A percentile compares a stretch with the other conserved stretches of the same genome.
These are phyloP conservation scores for Suillus subalutaceus DNA, from an alignment of 768 basidiomycete genomes.

Conservation along the genomic window DNA sequence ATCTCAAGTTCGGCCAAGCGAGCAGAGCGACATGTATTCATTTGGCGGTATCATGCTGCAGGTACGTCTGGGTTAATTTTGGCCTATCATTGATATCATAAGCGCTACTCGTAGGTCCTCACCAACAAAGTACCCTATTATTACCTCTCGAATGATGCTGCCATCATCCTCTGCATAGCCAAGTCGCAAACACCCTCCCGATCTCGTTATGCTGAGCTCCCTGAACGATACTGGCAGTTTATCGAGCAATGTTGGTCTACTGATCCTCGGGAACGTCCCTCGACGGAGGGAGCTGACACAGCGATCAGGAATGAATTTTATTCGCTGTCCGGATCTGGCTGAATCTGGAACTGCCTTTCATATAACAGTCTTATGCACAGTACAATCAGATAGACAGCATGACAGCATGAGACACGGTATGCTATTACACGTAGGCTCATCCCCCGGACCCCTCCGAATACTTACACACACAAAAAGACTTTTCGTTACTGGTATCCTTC, in stretches of 20 bases:
- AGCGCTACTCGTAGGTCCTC: neutral
- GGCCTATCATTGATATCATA: constrained; percentile 25
- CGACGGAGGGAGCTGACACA: neutral
- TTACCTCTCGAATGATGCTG: neutral
- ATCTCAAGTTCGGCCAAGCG: constrained; percentile 10
- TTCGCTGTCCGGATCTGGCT: neutral
- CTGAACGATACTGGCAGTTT: neutral
- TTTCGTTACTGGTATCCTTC: no score
- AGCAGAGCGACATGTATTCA: constrained; percentile 45
- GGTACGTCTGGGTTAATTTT: constrained; percentile 15
- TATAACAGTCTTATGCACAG: no score
- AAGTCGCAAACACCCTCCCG: neutral
- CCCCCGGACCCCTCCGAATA: no score
- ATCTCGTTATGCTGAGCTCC: neutral
- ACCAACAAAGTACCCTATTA: neutral
- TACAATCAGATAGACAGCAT: no score
- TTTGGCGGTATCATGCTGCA: constrained; percentile 38
- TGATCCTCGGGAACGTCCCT: neutral
- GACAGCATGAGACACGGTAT: no score
- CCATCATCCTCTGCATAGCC: neutral
- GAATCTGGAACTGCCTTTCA: neutral
- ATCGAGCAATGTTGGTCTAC: neutral
- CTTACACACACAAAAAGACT: no score
- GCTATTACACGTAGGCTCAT: no score
- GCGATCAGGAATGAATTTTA: neutral